Evolutionary conservation across 805 yeast species (phyloP).

Genomic region (Teunomyces pallodes): DNA sequence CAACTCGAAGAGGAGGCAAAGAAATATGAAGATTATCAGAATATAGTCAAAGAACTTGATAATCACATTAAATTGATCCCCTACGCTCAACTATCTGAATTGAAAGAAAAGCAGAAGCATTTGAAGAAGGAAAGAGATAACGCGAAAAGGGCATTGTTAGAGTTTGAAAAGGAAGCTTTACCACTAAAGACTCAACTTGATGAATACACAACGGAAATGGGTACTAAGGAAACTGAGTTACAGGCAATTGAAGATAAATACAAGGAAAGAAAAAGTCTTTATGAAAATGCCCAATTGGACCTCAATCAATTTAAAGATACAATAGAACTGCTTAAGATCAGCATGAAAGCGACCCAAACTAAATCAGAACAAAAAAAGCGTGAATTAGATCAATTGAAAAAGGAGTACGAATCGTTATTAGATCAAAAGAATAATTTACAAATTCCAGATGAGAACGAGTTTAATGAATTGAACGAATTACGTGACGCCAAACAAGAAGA

Average conservation of each 20-base stretch:
- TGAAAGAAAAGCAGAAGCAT: constrained; percentile 28
- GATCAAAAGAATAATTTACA: constrained; percentile 20
- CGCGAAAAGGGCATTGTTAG: constrained; percentile 30
- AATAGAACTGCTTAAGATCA: constrained; percentile 19
- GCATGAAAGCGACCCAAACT: constrained; percentile 6
- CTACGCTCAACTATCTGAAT: constrained; percentile 39
- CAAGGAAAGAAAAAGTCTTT: constrained; percentile 7
- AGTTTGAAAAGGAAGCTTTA: constrained; percentile 19
- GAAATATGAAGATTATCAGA: constrained; percentile 44
- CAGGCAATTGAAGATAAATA: constrained; percentile 1
- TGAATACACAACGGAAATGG: constrained; percentile 6
- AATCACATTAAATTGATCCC: constrained; percentile 41
- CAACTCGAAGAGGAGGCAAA: constrained; percentile 45
- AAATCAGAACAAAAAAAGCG: constrained; percentile 10
- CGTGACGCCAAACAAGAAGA: constrained; percentile 20
- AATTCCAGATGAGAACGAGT: constrained; percentile 29
- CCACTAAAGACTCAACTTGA: constrained; percentile 21
- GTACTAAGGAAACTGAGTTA: constrained; percentile 9
- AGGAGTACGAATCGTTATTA: constrained; percentile 9
- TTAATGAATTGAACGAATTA: constrained; percentile 18
- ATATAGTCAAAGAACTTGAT: constrained; percentile 38
- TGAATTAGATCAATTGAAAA: constrained; percentile 10
- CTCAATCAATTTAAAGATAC: constrained; percentile 10
- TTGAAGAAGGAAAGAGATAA: constrained; percentile 34
- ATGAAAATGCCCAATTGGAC: constrained; percentile 5